Conservation (phyloP, 495 filamentous ascomycete species). For the Penicillium daleae region DNA sequence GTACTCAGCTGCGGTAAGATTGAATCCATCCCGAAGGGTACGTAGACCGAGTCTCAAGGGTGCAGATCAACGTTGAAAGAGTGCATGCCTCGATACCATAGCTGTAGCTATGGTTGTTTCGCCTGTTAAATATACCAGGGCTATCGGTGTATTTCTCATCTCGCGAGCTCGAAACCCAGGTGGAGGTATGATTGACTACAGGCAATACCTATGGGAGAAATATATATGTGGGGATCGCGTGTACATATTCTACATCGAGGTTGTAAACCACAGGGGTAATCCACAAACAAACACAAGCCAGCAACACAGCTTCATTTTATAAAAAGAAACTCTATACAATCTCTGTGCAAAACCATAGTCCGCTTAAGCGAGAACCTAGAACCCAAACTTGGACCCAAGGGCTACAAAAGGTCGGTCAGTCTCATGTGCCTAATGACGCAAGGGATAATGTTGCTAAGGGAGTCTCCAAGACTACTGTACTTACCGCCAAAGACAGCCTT, state of each 20-base stretch:
- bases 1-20: not conserved
- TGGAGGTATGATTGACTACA: not conserved
- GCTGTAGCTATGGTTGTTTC: too few species aligned
- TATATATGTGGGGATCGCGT: not conserved
- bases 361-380: slow-evolving; percentile 25
- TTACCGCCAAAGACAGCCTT: slow-evolving; percentile 71
- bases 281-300: not conserved
- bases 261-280: not conserved
- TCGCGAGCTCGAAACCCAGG: not conserved
- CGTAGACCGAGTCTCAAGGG: not conserved
- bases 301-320: slow-evolving; percentile 3
- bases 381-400: slow-evolving; percentile 50
- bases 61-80: too few species aligned
- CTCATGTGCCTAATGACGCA: slow-evolving; percentile 26
- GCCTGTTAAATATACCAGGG: too few species aligned
- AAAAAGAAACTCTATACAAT: not conserved
- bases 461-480: slow-evolving; percentile 15
- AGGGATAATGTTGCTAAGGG: slow-evolving; percentile 18
- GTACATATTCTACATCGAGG: not conserved
- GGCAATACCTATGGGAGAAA: too few species aligned
- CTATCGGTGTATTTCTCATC: too few species aligned
- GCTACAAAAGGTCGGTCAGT: slow-evolving; percentile 35
- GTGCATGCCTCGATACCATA: too few species aligned
- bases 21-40: not conserved
- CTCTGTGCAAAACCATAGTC: slow-evolving; percentile 1